Evolutionary conservation across 202 grass and related monocot species (phyloP).

Genomic region (Panicum hallii): DNA sequence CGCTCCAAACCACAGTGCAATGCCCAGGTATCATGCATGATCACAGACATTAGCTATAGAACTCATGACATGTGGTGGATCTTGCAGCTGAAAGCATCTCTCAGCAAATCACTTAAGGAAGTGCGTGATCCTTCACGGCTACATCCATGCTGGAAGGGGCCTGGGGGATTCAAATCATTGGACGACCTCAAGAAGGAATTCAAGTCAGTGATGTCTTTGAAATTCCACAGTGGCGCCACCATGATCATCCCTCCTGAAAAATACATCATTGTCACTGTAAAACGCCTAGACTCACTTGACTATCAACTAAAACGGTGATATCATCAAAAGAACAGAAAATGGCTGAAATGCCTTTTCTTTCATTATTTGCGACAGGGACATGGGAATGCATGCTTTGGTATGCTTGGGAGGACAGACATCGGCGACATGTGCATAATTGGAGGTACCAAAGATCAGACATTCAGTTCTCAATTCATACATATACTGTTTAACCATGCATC

Average conservation of each 20-base stretch:
- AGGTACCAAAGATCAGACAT: constrained; percentile 49
- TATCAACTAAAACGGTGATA: neutral
- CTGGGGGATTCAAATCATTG: constrained; percentile 50
- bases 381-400: constrained; percentile 73
- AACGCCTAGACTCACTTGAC: constrained; percentile 1
- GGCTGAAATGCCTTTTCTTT: neutral
- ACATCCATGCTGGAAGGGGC: constrained; percentile 25
- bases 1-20: neutral
- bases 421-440: constrained; percentile 48
- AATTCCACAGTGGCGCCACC: constrained; percentile 44
- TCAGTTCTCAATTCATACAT: neutral
- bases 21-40: neutral
- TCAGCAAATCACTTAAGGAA: neutral
- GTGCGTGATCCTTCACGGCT: neutral
- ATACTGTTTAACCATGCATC: neutral
- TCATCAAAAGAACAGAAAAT: neutral
- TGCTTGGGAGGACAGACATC: constrained; percentile 45
- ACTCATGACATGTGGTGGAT: neutral
- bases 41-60: neutral
- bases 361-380: constrained; percentile 42
- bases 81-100: constrained; percentile 14
- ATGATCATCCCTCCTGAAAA: constrained; percentile 70
- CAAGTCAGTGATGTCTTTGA: constrained; percentile 48
- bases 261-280: constrained; percentile 71
- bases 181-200: constrained; percentile 62